Percentiles rank a stretch among this genome's conserved stretches.
Evolutionary conservation across 2,329 filamentous ascomycete genomes (phyloP).

Genomic region (Ascochyta clinopodiicola): DNA sequence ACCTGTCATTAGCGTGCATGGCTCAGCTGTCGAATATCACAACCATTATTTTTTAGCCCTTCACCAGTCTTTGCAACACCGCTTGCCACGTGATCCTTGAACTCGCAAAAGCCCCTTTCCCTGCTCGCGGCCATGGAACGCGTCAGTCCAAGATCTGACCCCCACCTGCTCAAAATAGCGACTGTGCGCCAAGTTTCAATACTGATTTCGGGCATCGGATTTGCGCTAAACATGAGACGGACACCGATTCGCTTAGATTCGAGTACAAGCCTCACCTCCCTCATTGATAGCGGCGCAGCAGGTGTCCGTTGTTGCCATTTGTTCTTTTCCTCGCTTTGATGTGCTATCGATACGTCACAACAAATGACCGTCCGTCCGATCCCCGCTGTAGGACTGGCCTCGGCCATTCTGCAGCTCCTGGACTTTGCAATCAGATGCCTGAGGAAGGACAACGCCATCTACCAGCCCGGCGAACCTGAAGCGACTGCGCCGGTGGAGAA

Average conservation of each 20-base stretch:
- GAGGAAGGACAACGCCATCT: constrained; percentile 32
- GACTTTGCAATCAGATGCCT: constrained; percentile 34
- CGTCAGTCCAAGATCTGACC: constrained; percentile 8
- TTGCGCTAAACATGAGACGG: constrained; percentile 16
- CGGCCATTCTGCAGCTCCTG: constrained; percentile 30
- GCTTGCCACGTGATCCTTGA: neutral
- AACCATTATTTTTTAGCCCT: neutral
- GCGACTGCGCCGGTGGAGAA: constrained; percentile 25
- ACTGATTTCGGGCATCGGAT: constrained; percentile 12
- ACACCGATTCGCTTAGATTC: constrained; percentile 16
- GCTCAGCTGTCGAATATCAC: constrained; percentile 2
- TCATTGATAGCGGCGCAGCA: constrained; percentile 8
- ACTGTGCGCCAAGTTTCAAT: constrained; percentile 16
- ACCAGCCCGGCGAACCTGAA: constrained; percentile 22
- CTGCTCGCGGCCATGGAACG: constrained; percentile 3
- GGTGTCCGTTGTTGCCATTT: constrained; percentile 8
- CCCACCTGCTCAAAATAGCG: constrained; percentile 18
- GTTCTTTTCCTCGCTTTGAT: constrained; percentile 16
- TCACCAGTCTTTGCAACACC: neutral
- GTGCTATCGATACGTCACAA: constrained; percentile 3
- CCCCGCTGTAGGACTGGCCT: constrained; percentile 28
- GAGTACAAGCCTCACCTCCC: constrained; percentile 15
- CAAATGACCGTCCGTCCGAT: constrained; percentile 20
- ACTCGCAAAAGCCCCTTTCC: neutral
- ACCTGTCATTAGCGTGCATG: constrained; percentile 1